A percentile compares a stretch with the other conserved stretches of the same genome.
Evolutionary conservation across 768 basidiomycete species (phyloP).

Genomic region (Suillus tomentosus): DNA sequence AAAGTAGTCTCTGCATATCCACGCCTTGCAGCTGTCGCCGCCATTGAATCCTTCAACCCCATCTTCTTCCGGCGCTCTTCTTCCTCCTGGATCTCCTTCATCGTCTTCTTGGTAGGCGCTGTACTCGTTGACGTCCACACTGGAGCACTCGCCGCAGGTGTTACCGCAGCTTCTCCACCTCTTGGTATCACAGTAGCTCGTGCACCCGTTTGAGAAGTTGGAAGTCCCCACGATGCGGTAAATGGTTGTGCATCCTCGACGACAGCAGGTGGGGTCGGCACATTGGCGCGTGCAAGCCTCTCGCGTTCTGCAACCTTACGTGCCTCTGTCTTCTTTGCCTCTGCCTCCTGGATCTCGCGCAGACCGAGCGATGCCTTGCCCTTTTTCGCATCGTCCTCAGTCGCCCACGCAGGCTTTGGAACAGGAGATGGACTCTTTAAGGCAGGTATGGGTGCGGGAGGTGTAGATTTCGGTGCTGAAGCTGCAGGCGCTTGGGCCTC

Average conservation of each 20-base stretch:
- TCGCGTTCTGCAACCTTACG: conserved; percentile 77
- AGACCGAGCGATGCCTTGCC: conserved; percentile 59
- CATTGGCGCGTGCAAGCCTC: conserved; percentile 51
- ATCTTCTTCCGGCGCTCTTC: conserved; percentile 85
- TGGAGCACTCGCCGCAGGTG: conserved; percentile 39
- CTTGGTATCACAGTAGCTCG: conserved; percentile 44
- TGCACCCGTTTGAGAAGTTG: conserved; percentile 76
- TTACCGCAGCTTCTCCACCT: conserved; percentile 36
- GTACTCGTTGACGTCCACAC: conserved; percentile 77
- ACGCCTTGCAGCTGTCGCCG: conserved; percentile 59
- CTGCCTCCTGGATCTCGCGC: conserved; percentile 94
- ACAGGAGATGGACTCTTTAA: conserved; percentile 29
- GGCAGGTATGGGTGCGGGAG: conserved; percentile 11
- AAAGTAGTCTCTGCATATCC: conserved; percentile 79
- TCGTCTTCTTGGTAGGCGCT: conserved; percentile 74
- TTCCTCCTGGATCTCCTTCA: conserved; percentile 99
- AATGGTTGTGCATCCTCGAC: conserved; percentile 62
- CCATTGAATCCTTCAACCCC: conserved; percentile 59
- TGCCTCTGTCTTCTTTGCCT: conserved; percentile 77
- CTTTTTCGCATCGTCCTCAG: conserved; percentile 69
- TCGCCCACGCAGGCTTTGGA: conserved; percentile 63
- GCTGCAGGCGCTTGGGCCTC: conserved; percentile 23
- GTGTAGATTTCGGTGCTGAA: conserved; percentile 21
- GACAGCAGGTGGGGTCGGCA: conserved; percentile 37
- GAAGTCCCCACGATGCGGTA: conserved; percentile 81